These are phyloP conservation scores for Elaeis guineensis DNA, from an alignment of 176 grass and related monocot genomes.

Conservation along the genomic window DNA sequence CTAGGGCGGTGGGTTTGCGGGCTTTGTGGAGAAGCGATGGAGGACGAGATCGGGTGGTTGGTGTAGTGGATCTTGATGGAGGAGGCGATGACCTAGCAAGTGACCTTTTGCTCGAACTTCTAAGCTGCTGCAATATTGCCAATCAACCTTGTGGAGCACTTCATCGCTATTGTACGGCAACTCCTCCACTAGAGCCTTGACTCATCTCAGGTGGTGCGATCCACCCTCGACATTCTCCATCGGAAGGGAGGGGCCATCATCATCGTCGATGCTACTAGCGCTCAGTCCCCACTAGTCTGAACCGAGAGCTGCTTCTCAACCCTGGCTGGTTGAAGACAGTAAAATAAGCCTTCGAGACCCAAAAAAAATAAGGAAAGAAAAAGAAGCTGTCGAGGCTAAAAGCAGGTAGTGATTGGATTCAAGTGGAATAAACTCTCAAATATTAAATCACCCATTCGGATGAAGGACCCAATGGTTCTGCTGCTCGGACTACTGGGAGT, in stretches of 20 bases:
- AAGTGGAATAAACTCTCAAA: no score
- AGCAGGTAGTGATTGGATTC: no score
- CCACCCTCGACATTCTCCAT: constrained; percentile 50
- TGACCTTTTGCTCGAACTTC: constrained; percentile 33
- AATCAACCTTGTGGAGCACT: constrained; percentile 21
- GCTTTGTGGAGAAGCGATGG: constrained; percentile 65
- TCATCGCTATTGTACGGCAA: constrained; percentile 47
- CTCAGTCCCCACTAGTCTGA: constrained; percentile 14
- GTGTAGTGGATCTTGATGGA: constrained; percentile 39
- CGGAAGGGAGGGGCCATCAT: background rate
- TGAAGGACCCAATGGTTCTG: no score
- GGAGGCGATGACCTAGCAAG: constrained; percentile 65
- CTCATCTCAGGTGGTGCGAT: constrained; percentile 32
- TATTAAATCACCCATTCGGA: no score
- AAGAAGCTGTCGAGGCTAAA: no score
- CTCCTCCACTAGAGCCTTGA: constrained; percentile 45
- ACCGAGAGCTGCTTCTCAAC: constrained; percentile 62
- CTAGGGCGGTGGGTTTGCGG: constrained; percentile 68
- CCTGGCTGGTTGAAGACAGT: constrained; percentile 26
- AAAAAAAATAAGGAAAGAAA: no score
- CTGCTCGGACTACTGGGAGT: no score
- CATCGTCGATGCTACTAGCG: background rate
- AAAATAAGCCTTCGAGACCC: no score
- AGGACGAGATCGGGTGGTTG: constrained; percentile 48
- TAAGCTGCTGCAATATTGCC: constrained; percentile 34